phyloP scores from a whole-genome alignment of 2,329 filamentous ascomycete species.

The Alternaria arbusti region DNA sequence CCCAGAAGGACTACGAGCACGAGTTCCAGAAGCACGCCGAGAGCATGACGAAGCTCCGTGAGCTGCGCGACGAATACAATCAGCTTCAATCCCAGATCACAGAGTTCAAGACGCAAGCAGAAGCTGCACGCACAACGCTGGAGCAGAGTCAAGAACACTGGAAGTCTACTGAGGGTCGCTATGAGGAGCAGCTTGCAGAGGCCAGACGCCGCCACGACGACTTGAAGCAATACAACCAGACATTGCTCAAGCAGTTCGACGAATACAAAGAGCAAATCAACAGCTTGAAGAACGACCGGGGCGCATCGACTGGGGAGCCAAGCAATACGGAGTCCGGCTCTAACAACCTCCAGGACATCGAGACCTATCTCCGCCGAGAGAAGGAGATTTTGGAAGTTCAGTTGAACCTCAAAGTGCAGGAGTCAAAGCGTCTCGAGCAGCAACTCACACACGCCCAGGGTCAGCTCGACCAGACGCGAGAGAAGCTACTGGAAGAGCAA shows the following conservation, averaged over 20 bases:
- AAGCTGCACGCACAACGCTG: constrained; percentile 81
- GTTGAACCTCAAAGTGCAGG: constrained; percentile 85
- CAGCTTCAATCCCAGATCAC: constrained; percentile 80
- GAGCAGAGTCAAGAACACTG: constrained; percentile 85
- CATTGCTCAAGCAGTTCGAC: constrained; percentile 89
- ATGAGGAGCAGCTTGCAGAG: constrained; percentile 84
- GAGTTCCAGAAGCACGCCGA: constrained; percentile 95
- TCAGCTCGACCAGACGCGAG: constrained; percentile 85
- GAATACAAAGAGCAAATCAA: constrained; percentile 80
- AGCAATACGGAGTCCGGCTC: constrained; percentile 63
- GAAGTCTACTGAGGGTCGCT: constrained; percentile 78
- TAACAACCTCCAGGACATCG: constrained; percentile 86
- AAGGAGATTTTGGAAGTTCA: constrained; percentile 99
- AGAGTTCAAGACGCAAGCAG: constrained; percentile 77
- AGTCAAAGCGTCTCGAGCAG: constrained; percentile 86
- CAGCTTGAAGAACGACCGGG: constrained; percentile 77
- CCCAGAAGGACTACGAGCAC: constrained; percentile 93
- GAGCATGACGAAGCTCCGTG: constrained; percentile 84
- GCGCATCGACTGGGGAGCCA: constrained; percentile 60
- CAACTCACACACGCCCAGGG: constrained; percentile 86
- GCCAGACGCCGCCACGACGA: constrained; percentile 81
- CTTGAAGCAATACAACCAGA: constrained; percentile 84
- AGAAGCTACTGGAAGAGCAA: constrained; percentile 90
- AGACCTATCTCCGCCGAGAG: constrained; percentile 88
- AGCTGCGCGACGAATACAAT: constrained; percentile 80